Evolutionary conservation across 306 rosid species (phyloP), one percentile per base, ranked within the genome.

Genomic region (cucumber (Cucumis sativus)): DNA sequence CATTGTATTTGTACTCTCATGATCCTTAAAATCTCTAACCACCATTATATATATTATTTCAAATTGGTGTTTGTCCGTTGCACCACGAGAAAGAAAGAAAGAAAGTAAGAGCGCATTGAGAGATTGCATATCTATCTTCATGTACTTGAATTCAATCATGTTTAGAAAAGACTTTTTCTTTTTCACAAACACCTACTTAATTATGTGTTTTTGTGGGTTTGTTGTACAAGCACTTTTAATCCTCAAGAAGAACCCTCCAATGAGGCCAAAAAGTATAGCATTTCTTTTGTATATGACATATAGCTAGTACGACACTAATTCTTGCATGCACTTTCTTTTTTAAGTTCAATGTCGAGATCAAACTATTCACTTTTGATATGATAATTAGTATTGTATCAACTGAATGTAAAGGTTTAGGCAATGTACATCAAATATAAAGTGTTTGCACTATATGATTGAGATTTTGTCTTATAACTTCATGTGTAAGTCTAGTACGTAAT

Each of bases 91-190:
- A 28, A 28, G 30, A 39, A 10, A 60, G 3, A 28, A 59, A 59
- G 7, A 59, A 11, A 43, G 56, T 5, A 10, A 39, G 54, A 67
- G 21, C 23, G 10, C 47, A 40, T 11, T 67, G 70, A 35, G 45
- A 33, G 70, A 63, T 41, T 65, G 72, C 72, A 65, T 18, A 65
- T 65, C 49, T n/a, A 65, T 65, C 51, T 17, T 6, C 72, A 65
- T 65, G 72, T 65, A 65, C 72, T 65, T 65, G 37, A 69, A 69
- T n/a, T 66, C 52, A 66, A 66, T 66, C 10, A 66, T 66, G 52
- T 39, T 39, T 13, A 18, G 1, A 37, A 18, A 30, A 40, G 73
- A 64, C 47, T 47, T 64, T 64, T 33, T 33, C 5, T 33, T 33
- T 3, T 64, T 64, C 23, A 35, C 70, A 64, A 35, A 64, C 39